Conservation (phyloP, 345 rosid species). For the Bruguiera parviflora region DNA sequence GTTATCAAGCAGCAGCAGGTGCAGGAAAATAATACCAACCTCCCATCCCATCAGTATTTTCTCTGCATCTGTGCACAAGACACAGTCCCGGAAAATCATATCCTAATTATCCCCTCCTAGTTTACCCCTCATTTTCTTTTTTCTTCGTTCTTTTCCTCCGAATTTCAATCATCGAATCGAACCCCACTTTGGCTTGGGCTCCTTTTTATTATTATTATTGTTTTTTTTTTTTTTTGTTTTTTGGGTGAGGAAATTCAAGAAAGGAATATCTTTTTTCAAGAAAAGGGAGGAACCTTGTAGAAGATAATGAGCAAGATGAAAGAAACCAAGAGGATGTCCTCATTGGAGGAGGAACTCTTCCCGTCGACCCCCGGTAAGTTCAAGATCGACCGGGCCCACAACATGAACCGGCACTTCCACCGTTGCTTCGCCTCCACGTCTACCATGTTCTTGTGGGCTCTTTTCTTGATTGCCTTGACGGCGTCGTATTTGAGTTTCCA, state of each 20-base stretch:
- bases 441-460: slow-evolving; percentile 90
- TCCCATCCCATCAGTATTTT: background rate
- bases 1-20: slow-evolving; percentile 41
- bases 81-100: background rate
- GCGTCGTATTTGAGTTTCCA: slow-evolving; percentile 82
- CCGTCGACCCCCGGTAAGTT: slow-evolving; percentile 93
- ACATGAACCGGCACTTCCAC: slow-evolving; percentile 62
- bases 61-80: slow-evolving; percentile 43
- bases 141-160: background rate
- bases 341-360: slow-evolving; percentile 66
- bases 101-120: no score
- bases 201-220: no score
- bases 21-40: slow-evolving; percentile 25
- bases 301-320: background rate
- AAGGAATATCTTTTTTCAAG: background rate
- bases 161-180: background rate
- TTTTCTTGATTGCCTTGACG: slow-evolving; percentile 79
- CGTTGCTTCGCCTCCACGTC: slow-evolving; percentile 82
- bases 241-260: background rate
- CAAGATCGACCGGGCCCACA: slow-evolving; percentile 52
- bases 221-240: background rate
- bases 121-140: no score
- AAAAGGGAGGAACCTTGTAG: background rate
- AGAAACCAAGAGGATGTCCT: slow-evolving; percentile 45
- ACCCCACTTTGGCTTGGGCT: background rate